phyloP scores from a whole-genome alignment of 2,329 filamentous ascomycete genomes.

The Hypoxylon sp. region DNA sequence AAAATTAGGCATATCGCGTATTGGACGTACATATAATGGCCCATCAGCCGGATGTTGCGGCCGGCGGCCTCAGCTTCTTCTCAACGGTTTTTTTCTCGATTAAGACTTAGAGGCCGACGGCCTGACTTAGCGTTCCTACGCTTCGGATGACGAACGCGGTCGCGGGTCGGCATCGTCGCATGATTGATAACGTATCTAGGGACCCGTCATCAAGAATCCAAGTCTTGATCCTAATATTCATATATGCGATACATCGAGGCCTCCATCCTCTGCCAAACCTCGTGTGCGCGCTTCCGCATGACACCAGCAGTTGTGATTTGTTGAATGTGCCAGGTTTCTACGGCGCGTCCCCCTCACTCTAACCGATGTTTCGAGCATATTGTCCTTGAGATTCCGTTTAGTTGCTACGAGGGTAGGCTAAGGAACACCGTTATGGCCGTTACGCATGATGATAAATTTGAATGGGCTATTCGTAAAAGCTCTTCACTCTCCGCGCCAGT shows the following conservation, averaged over 20 bases:
- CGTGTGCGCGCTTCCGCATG: neutral
- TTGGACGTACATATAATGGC: constrained; percentile 4
- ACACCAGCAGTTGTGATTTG: neutral
- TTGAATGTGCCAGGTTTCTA: neutral
- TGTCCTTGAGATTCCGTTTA: neutral
- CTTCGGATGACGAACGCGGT: constrained; percentile 2
- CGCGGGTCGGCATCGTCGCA: constrained; percentile 11
- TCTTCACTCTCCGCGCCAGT: neutral
- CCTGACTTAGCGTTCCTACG: constrained; percentile 1
- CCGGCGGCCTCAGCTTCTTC: constrained; percentile 24
- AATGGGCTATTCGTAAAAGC: neutral
- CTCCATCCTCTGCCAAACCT: neutral
- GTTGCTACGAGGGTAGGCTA: neutral
- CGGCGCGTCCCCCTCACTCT: neutral
- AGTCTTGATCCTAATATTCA: neutral
- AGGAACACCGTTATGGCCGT: too few relatives aligned
- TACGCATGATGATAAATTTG: neutral
- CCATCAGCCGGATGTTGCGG: constrained; percentile 3
- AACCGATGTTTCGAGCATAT: neutral
- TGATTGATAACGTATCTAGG: neutral
- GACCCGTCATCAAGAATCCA: neutral
- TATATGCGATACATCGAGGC: constrained; percentile 8
- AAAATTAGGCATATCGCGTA: neutral
- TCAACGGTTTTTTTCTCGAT: constrained; percentile 6
- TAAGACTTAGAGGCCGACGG: constrained; percentile 12